Evolutionary conservation across 2,329 filamentous ascomycete species (phyloP).

Genomic region (Chaetomium strumarium): DNA sequence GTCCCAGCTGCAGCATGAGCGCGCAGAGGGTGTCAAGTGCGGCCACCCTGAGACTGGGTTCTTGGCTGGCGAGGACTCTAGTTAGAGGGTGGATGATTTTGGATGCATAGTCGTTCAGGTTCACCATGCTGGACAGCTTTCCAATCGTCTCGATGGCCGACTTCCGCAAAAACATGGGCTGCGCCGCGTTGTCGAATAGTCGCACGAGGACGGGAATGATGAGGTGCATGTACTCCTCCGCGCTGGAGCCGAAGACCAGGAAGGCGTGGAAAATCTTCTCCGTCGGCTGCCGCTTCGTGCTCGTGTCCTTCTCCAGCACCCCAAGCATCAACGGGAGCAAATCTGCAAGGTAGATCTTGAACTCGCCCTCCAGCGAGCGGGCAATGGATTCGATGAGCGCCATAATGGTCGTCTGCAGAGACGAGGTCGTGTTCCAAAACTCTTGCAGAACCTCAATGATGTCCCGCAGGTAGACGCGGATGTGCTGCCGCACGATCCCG

Average conservation of each 20-base stretch:
- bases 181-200: conserved; percentile 83
- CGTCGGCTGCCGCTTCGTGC: conserved; percentile 69
- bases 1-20: conserved; percentile 90
- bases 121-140: conserved; percentile 90
- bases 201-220: conserved; percentile 94
- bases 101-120: conserved; percentile 92
- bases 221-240: conserved; percentile 98
- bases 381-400: conserved; percentile 91
- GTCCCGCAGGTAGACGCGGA: conserved; percentile 79
- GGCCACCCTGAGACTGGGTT: conserved; percentile 67
- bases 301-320: conserved; percentile 80
- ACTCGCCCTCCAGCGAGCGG: conserved; percentile 89
- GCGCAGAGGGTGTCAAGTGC: conserved; percentile 93
- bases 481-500: conserved; percentile 92
- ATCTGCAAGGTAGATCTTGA: conserved; percentile 89
- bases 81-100: conserved; percentile 94
- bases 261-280: conserved; percentile 93
- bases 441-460: conserved; percentile 84
- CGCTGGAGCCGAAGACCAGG: conserved; percentile 88
- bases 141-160: conserved; percentile 91
- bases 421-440: conserved; percentile 77
- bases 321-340: conserved; percentile 91
- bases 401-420: conserved; percentile 85
- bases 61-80: conserved; percentile 68
- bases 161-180: conserved; percentile 73